Percentiles rank a stretch among this genome's conserved stretches.
Evolutionary conservation across 1,139 yeast species (phyloP).

Genomic region (Blastobotrys raffinosifermentans): DNA sequence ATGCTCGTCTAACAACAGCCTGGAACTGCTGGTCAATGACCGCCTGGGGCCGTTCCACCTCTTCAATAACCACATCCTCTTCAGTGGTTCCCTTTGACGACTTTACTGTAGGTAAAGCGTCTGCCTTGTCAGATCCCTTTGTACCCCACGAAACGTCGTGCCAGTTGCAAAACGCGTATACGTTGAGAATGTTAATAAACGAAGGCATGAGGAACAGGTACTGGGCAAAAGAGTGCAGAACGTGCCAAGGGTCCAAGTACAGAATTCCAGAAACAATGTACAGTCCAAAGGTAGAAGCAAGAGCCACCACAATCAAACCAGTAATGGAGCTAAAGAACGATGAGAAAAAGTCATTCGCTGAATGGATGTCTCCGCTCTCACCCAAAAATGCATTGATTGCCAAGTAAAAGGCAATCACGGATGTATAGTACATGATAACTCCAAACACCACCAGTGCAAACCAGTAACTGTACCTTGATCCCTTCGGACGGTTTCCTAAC

Average conservation of each 20-base stretch:
- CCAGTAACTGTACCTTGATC: conserved; percentile 32
- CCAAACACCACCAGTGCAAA: conserved; percentile 35
- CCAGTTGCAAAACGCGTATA: conserved; percentile 91
- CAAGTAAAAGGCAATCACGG: conserved; percentile 35
- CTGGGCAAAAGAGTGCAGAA: conserved; percentile 78
- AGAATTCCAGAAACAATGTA: conserved; percentile 63
- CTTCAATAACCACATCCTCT: conserved; percentile 69
- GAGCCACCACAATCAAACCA: conserved; percentile 61
- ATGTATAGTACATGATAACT: conserved; percentile 35
- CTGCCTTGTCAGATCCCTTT: conserved; percentile 70
- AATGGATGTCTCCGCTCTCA: conserved; percentile 18
- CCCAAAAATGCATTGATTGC: conserved; percentile 32
- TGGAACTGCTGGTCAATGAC: conserved; percentile 49
- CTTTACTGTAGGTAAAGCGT: conserved; percentile 50
- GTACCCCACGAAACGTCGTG: conserved; percentile 99
- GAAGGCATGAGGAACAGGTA: conserved; percentile 84
- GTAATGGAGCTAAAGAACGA: conserved; percentile 34
- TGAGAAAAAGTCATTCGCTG: conserved; percentile 27
- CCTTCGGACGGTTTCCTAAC: conserved; percentile 40
- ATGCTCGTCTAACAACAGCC: conserved; percentile 39
- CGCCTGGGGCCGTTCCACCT: conserved; percentile 64
- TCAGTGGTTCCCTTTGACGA: conserved; percentile 54
- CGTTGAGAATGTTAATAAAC: conserved; percentile 66
- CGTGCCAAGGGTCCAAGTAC: conserved; percentile 94
- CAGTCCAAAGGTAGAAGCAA: conserved; percentile 88